Base-by-base conservation (phyloP, 2,329 filamentous ascomycete genomes). In the Hypoxylon sp. region DNA sequence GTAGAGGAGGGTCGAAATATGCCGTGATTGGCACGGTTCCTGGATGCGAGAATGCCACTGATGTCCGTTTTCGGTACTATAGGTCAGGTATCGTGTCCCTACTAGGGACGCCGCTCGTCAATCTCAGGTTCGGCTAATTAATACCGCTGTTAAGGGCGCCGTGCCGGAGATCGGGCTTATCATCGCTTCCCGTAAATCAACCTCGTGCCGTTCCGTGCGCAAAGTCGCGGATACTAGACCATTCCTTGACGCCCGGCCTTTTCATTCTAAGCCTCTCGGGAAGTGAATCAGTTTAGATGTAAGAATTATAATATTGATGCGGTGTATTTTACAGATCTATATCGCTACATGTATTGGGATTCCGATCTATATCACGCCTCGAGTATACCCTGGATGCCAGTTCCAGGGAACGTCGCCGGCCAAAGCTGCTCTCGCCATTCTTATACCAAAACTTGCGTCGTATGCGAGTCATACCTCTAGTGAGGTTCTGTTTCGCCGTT, bases 301-400 rank as follows among this genome's bases (percentile, higher is more conserved):
- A 38, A 1, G 13, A 4, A 4, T 10, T 10, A 21, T 38, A 8
- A 38, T 9, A 42, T 11, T 42, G 17, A 9, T 42, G 17, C 38
- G 26, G 26, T 24, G 15, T 26, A n/a, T n/a, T n/a, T n/a, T n/a
- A n/a, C n/a, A n/a, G n/a, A n/a, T n/a, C n/a, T n/a, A n/a, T n/a
- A n/a, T n/a, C n/a, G n/a, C n/a, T n/a, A n/a, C n/a, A n/a, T n/a
- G n/a, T n/a, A n/a, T n/a, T n/a, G n/a, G 53, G 6, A 46, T 51
- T 51, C 54, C 54, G 48, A 29, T 54, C 54, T 49, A 41, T 58
- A 41, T 47, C n/a, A n/a, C n/a, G n/a, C n/a, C n/a, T n/a, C n/a
- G n/a, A n/a, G n/a, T n/a, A n/a, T n/a, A n/a, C n/a, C n/a, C 41
- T 40, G 49, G 51, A 61, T 31, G 20, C 49, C 46, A 55, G 49